A percentile compares a stretch with the other conserved stretches of the same genome.
These are phyloP conservation scores for Raffaelea albimanens DNA, from an alignment of 2,329 filamentous ascomycete genomes.

Conservation along the genomic window DNA sequence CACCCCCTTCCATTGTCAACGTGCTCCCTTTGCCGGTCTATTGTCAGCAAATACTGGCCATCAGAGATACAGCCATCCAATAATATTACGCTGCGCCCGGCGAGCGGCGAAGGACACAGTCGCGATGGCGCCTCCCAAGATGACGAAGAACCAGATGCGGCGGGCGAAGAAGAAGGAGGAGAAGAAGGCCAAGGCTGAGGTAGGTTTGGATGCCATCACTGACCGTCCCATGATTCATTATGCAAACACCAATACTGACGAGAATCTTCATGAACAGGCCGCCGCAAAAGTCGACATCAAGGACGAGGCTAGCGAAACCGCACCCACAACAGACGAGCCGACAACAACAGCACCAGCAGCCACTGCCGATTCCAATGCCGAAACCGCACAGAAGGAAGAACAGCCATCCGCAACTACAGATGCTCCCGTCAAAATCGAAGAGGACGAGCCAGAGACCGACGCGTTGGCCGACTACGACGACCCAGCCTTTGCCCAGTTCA, in stretches of 20 bases:
- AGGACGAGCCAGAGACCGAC: constrained; percentile 29
- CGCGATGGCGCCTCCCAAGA: constrained; percentile 58
- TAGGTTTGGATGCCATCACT: constrained; percentile 16
- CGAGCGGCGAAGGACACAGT: constrained; percentile 10
- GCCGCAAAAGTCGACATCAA: not conserved
- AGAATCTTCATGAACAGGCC: not conserved
- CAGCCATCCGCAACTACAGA: not conserved
- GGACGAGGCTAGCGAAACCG: not conserved
- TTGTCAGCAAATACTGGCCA: too few species aligned
- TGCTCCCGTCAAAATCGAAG: constrained; percentile 18
- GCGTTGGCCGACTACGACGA: constrained; percentile 51
- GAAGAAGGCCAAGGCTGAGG: constrained; percentile 57
- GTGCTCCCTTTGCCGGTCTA: too few species aligned
- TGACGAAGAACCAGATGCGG: constrained; percentile 89
- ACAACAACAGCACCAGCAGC: not conserved
- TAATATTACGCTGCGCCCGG: too few species aligned
- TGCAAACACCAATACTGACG: not conserved
- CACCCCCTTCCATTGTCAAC: too few species aligned
- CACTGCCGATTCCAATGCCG: not conserved
- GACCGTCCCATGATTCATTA: too few species aligned
- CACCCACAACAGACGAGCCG: not conserved
- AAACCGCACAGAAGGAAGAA: constrained; percentile 14
- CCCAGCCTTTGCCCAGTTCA: constrained; percentile 75
- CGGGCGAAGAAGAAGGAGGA: constrained; percentile 91
- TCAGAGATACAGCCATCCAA: too few species aligned